Percentiles rank a stretch among this genome's conserved stretches.
These are phyloP conservation scores for Aspergillus brasiliensis DNA, from an alignment of 2,329 filamentous ascomycete species.

Conservation along the genomic window DNA sequence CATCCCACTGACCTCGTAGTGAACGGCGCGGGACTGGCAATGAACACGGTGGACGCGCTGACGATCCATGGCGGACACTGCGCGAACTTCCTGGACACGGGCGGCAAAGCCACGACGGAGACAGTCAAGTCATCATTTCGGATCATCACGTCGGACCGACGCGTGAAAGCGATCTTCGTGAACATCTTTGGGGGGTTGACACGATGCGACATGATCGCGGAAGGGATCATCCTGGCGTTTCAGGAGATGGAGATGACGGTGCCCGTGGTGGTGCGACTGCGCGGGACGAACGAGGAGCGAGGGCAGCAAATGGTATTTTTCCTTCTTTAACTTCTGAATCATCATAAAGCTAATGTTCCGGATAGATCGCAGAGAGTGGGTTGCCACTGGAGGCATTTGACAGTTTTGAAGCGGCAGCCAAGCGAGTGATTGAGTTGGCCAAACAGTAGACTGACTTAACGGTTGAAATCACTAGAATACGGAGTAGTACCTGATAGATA, in stretches of 20 bases:
- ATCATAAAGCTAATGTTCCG: slow-evolving; percentile 14
- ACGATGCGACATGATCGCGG: slow-evolving; percentile 78
- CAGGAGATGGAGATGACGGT: slow-evolving; percentile 66
- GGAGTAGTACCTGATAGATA: too few species aligned
- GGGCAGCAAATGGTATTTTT: slow-evolving; percentile 64
- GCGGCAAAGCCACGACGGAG: slow-evolving; percentile 80
- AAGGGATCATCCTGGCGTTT: slow-evolving; percentile 73
- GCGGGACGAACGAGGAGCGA: slow-evolving; percentile 72
- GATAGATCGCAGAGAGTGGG: slow-evolving; percentile 65
- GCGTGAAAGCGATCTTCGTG: slow-evolving; percentile 72
- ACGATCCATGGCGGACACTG: slow-evolving; percentile 66
- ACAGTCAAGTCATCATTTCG: slow-evolving; percentile 79
- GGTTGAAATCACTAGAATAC: too few species aligned
- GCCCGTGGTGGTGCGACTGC: slow-evolving; percentile 75
- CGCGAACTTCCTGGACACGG: slow-evolving; percentile 86
- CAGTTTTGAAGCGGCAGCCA: slow-evolving; percentile 72
- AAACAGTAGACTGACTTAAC: not conserved
- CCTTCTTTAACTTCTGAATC: not conserved
- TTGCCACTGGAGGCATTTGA: slow-evolving; percentile 71
- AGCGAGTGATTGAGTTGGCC: slow-evolving; percentile 65
- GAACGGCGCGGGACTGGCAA: slow-evolving; percentile 85
- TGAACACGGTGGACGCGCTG: slow-evolving; percentile 87
- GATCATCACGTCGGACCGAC: slow-evolving; percentile 69
- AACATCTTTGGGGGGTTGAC: slow-evolving; percentile 73
- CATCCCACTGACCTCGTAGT: slow-evolving; percentile 47